Evolutionary conservation across 2,329 filamentous ascomycete genomes (phyloP).

Genomic region (Trichophyton rubrum): DNA sequence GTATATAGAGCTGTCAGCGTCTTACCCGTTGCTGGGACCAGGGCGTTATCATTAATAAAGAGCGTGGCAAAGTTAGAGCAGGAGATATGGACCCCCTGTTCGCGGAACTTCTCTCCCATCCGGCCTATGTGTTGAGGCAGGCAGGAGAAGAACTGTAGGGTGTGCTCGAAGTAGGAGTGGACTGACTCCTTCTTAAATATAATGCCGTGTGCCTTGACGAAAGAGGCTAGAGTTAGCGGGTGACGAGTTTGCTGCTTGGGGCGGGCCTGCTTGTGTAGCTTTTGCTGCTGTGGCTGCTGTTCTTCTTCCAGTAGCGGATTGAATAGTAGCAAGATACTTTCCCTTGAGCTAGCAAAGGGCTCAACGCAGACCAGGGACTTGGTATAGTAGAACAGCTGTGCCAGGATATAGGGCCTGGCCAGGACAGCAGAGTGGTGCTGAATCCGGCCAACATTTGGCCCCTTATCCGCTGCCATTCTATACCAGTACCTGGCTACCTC

Average conservation of each 20-base stretch:
- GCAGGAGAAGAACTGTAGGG: conserved; percentile 31
- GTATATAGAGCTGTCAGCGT: background rate
- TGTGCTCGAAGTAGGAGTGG: conserved; percentile 29
- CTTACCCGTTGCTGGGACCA: background rate
- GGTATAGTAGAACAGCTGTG: conserved; percentile 48
- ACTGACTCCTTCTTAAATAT: conserved; percentile 30
- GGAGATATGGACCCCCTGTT: conserved; percentile 43
- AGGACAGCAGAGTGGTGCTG: conserved; percentile 75
- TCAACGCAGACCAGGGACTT: conserved; percentile 45
- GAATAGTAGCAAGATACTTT: conserved; percentile 45
- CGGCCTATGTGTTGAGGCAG: conserved; percentile 39
- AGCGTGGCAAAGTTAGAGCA: conserved; percentile 36
- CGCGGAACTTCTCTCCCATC: conserved; percentile 37
- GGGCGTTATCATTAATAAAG: background rate
- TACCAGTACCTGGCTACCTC: conserved; percentile 75
- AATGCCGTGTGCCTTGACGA: conserved; percentile 43
- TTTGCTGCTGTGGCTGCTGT: background rate
- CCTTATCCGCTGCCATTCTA: conserved; percentile 62
- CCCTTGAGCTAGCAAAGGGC: conserved; percentile 44
- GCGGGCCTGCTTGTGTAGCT: too few relatives aligned
- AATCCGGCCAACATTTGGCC: conserved; percentile 61
- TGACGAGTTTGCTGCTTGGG: conserved; percentile 17
- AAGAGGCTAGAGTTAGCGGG: conserved; percentile 14
- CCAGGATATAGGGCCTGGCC: conserved; percentile 44
- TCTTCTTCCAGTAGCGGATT: conserved; percentile 33